Evolutionary conservation across 2,329 filamentous ascomycete genomes (phyloP), one percentile per base, ranked within the genome.

Genomic region (Phialemoniopsis sp.): DNA sequence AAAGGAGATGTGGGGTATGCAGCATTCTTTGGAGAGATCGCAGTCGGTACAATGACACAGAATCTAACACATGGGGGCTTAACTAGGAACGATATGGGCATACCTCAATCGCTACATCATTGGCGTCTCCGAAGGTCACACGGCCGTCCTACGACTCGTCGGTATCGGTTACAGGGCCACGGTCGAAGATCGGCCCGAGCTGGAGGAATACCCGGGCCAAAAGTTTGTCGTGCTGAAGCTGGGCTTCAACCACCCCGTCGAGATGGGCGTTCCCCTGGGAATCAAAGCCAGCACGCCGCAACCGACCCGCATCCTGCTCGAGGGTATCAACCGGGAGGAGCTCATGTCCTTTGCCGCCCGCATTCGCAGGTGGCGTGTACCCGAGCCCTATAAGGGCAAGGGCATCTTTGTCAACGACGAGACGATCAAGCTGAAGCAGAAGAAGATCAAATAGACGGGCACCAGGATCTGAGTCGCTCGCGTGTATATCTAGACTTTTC

Each of bases 301-400:
- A 63, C 89, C 91, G 32, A 98, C 93, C 28, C 81, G 90, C 43
- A 88, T 98, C 50, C 67, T 98, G 52, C 68, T 98, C 30, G 89
- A 98, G 68, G 89, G 93, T 8, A 76, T 84, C 38, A 80, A 97
- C 60, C 89, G 89, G 59, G 84, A 94, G 64, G 76, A 83, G 36
- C 81, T 98, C 47, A 93, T 89, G 76, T 82, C 86, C 42, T 96
- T 97, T 63, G 93, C 93, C 14, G 93, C 93, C 1, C 73, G 83
- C 52, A 94, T 98, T 51, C 76, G 89, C 53, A 78, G 73, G 64
- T 97, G 91, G 91, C 83, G 93, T 59, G 78, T 78, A 48, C 93
- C 93, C 21, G 93, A 98, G 69, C 93, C 93, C 49, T 98, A 98
- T 68, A 98, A 98, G 80, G 93, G 93, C 51, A 97, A 98, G 80